Evolutionary conservation across 768 basidiomycete species (phyloP).

Genomic region (Solioccasus polychromus): DNA sequence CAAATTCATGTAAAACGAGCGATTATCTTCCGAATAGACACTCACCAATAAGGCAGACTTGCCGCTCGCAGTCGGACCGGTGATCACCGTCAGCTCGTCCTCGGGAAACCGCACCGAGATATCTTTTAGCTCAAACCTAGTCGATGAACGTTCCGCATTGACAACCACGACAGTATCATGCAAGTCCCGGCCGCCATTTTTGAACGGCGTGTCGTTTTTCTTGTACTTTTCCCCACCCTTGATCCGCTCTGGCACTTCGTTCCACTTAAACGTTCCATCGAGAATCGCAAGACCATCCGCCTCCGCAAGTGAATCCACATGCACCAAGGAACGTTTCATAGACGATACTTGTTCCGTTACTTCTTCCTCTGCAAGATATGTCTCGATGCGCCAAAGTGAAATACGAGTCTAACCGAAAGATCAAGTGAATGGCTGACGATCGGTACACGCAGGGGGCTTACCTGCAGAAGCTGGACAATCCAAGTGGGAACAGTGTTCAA

Average conservation of each 20-base stretch:
- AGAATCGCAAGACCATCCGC: constrained; percentile 45
- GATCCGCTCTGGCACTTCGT: constrained; percentile 39
- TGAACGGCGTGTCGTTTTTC: not conserved
- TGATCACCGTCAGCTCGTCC: constrained; percentile 45
- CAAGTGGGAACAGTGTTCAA: constrained; percentile 78
- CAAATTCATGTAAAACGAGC: not conserved
- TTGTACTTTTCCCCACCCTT: constrained; percentile 23
- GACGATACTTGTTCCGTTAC: constrained; percentile 58
- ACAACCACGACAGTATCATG: constrained; percentile 3
- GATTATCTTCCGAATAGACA: not conserved
- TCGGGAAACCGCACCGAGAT: constrained; percentile 46
- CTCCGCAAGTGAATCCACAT: constrained; percentile 19
- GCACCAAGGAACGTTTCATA: constrained; percentile 40
- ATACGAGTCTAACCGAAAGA: constrained; percentile 43
- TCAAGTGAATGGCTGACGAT: not conserved
- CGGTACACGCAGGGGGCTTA: constrained; percentile 1
- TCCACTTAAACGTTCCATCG: constrained; percentile 56
- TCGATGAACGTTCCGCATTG: constrained; percentile 17
- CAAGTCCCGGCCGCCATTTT: not conserved
- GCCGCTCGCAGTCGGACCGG: constrained; percentile 49
- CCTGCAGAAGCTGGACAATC: constrained; percentile 74
- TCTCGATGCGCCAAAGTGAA: constrained; percentile 57
- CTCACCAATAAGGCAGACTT: constrained; percentile 47
- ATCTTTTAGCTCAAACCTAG: constrained; percentile 41
- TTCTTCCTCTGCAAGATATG: constrained; percentile 60